phyloP scores from a whole-genome alignment of 176 grass and related monocot genomes.

The Themeda triandra region DNA sequence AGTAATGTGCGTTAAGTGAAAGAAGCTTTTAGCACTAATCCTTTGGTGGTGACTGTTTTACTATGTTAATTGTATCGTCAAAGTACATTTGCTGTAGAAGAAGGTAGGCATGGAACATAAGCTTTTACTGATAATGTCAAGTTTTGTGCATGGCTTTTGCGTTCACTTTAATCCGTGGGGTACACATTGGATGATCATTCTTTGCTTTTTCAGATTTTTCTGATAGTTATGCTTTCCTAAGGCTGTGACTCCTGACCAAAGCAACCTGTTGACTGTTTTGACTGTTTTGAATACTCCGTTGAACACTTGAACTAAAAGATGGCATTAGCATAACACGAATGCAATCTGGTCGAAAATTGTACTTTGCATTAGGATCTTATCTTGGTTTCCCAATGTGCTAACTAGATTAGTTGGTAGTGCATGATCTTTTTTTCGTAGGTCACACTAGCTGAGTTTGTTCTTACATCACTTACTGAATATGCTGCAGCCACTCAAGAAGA shows the following conservation, averaged over 20 bases:
- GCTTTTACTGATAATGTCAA: constrained; percentile 26
- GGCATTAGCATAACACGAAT: constrained; percentile 1
- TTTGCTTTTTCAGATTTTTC: constrained; percentile 65
- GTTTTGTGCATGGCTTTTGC: constrained; percentile 11
- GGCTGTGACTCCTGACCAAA: constrained; percentile 72
- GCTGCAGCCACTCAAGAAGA: constrained; percentile 76
- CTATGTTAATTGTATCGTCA: constrained; percentile 37
- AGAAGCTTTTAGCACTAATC: constrained; percentile 38
- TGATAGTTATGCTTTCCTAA: constrained; percentile 62
- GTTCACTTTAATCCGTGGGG: constrained; percentile 20
- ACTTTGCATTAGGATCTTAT: constrained; percentile 16
- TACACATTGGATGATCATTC: constrained; percentile 46
- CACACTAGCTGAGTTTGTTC: not conserved
- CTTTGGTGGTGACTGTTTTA: not conserved
- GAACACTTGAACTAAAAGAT: constrained; percentile 36
- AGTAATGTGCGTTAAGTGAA: constrained; percentile 32
- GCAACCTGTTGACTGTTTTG: constrained; percentile 65
- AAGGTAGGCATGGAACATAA: not conserved
- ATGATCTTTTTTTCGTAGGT: not conserved
- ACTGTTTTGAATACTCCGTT: constrained; percentile 39
- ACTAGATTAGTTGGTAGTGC: not conserved
- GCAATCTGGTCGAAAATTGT: constrained; percentile 28
- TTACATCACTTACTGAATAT: not conserved
- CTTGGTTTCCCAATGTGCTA: constrained; percentile 10
- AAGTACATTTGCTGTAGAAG: constrained; percentile 26